phyloP scores from a whole-genome alignment of 371 early-diverging fungal genomes.

The Basidiobolus meristosporus region DNA sequence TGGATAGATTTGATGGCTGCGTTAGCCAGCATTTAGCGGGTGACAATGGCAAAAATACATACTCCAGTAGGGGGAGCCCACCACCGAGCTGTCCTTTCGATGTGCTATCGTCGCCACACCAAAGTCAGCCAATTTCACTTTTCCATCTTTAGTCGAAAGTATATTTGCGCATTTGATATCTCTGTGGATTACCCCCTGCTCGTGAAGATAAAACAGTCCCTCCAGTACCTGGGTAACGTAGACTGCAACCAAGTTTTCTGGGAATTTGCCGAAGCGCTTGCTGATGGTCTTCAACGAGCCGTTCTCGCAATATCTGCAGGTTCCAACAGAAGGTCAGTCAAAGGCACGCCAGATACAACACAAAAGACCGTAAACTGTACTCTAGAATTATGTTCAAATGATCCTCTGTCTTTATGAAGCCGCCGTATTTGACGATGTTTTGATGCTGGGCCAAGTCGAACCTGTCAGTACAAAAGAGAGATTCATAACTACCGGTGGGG shows the following conservation, averaged over 20 bases:
- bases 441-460: conserved; percentile 22
- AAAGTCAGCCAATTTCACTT: conserved; percentile 77
- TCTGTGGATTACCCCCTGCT: conserved; percentile 76
- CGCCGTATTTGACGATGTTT: conserved; percentile 64
- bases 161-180: conserved; percentile 85
- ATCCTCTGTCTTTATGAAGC: conserved; percentile 38
- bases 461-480: not conserved
- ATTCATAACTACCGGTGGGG: not conserved
- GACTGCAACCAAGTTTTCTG: conserved; percentile 58
- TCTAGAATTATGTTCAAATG: conserved; percentile 57
- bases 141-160: conserved; percentile 53
- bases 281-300: conserved; percentile 66
- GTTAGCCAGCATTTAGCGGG: not conserved
- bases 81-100: conserved; percentile 6
- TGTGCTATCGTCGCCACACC: conserved; percentile 42
- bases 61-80: conserved; percentile 58
- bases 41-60: conserved; percentile 1
- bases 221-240: conserved; percentile 65
- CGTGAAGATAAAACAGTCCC: conserved; percentile 66
- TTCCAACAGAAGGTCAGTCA: not conserved
- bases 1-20: conserved; percentile 9
- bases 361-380: conserved; percentile 9
- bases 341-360: not conserved
- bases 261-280: conserved; percentile 65
- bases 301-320: conserved; percentile 49